phyloP scores from a whole-genome alignment of 768 basidiomycete species.

The Leccinum longicurvipes region DNA sequence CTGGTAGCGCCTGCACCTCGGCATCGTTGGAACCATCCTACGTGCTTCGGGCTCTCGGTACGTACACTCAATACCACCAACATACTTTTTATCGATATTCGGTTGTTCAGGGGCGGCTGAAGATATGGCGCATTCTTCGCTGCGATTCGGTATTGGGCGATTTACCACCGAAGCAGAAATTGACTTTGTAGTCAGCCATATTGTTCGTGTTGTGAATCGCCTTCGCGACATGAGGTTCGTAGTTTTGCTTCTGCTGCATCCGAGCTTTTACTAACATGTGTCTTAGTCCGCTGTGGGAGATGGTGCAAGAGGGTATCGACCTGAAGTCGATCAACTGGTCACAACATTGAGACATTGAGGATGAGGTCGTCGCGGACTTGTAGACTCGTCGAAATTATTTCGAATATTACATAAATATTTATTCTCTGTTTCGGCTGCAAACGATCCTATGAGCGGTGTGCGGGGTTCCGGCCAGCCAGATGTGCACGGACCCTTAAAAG shows the following conservation, averaged over 20 bases:
- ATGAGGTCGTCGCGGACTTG: not conserved
- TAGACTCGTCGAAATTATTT: conserved; percentile 7
- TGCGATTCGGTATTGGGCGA: conserved; percentile 95
- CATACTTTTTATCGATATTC: not conserved
- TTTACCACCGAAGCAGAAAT: conserved; percentile 98
- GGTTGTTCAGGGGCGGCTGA: conserved; percentile 75
- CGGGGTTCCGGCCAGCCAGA: conserved; percentile 13
- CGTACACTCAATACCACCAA: conserved; percentile 12
- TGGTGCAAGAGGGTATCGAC: conserved; percentile 99
- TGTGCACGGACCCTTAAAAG: conserved; percentile 33
- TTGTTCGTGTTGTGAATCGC: conserved; percentile 79
- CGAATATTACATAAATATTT: conserved; percentile 4
- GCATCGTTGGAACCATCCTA: conserved; percentile 98
- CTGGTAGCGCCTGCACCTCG: conserved; percentile 97
- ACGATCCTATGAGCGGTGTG: conserved; percentile 9
- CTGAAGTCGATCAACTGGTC: conserved; percentile 95
- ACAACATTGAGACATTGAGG: conserved; percentile 40
- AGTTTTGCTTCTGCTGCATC: not conserved
- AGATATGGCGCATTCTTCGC: conserved; percentile 97
- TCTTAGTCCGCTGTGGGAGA: conserved; percentile 92
- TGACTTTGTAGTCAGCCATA: conserved; percentile 88
- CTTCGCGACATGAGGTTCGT: conserved; percentile 90
- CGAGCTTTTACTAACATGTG: conserved; percentile 8
- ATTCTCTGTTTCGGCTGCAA: conserved; percentile 7
- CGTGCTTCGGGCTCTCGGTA: conserved; percentile 91